Evolutionary conservation across 2,329 filamentous ascomycete genomes (phyloP).

Genomic region (Thielaviopsis euricoi): DNA sequence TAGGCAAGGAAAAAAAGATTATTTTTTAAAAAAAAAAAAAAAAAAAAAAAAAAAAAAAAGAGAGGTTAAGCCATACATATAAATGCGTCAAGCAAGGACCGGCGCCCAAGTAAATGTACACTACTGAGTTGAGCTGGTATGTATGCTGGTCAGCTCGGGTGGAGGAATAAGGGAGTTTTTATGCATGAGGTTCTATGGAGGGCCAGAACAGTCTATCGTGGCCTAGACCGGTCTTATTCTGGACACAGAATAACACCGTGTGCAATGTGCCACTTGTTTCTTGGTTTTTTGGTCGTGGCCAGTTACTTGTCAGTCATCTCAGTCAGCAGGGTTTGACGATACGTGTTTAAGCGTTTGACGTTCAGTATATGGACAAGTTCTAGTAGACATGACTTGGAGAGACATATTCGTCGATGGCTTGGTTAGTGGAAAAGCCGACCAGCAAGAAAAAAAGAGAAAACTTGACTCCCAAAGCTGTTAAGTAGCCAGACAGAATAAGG

Average conservation of each 20-base stretch:
- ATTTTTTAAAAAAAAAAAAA: no score
- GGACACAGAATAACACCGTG: neutral
- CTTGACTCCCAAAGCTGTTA: neutral
- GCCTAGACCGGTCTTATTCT: neutral
- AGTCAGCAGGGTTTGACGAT: neutral
- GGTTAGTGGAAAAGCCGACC: neutral
- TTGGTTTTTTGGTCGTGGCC: no score
- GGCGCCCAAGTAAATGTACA: no score
- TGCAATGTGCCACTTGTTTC: neutral
- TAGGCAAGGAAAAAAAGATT: no score
- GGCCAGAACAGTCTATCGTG: neutral
- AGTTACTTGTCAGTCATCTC: neutral
- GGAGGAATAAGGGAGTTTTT: neutral
- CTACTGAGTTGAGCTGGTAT: no score
- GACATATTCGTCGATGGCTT: neutral
- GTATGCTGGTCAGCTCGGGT: neutral
- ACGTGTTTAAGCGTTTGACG: neutral
- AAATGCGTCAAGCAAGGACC: no score
- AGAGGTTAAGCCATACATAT: no score
- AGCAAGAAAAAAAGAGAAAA: no score
- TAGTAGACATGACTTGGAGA: no score
- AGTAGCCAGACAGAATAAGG: neutral
- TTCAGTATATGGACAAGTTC: neutral
- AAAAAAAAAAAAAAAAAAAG: no score
- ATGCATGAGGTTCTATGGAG: neutral